Percentiles rank a stretch among this genome's conserved stretches.
Evolutionary conservation across 768 basidiomycete species (phyloP).

Genomic region (Cystobasidium onofrii): DNA sequence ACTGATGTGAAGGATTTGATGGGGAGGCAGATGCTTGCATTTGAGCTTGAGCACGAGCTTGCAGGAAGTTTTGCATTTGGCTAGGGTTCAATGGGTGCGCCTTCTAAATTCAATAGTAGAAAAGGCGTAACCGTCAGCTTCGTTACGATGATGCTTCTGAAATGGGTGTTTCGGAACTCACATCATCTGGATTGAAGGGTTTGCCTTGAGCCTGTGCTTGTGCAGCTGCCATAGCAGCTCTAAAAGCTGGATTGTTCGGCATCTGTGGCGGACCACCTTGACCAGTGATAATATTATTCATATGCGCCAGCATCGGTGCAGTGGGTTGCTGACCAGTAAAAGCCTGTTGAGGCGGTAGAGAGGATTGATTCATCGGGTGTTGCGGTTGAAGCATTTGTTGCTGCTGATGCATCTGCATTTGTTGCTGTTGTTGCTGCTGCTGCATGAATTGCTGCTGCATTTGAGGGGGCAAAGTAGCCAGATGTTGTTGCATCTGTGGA

Average conservation of each 20-base stretch:
- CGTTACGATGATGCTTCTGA: background rate
- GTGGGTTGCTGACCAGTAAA: background rate
- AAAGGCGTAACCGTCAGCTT: background rate
- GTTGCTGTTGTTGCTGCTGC: conserved; percentile 9
- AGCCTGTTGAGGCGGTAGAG: background rate
- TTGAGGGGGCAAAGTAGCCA: background rate
- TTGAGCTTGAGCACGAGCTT: conserved; percentile 22
- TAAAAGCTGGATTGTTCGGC: conserved; percentile 4
- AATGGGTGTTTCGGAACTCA: background rate
- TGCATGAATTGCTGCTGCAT: conserved; percentile 13
- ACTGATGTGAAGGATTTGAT: background rate
- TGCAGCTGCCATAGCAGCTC: background rate
- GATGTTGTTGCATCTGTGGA: background rate
- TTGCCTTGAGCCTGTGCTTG: conserved; percentile 17
- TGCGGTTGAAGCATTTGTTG: background rate
- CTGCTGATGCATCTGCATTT: background rate
- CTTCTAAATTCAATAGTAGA: background rate
- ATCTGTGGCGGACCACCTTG: background rate
- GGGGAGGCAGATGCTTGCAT: background rate
- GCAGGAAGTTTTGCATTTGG: conserved; percentile 6
- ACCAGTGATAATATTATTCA: background rate
- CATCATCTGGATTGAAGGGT: background rate
- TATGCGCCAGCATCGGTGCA: background rate
- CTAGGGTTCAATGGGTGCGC: background rate
- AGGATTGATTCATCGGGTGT: too few relatives aligned